Percentiles rank a stretch among this genome's conserved stretches.
Evolutionary conservation across 2,329 filamentous ascomycete genomes (phyloP).

Genomic region (Diaporthe caulivora): DNA sequence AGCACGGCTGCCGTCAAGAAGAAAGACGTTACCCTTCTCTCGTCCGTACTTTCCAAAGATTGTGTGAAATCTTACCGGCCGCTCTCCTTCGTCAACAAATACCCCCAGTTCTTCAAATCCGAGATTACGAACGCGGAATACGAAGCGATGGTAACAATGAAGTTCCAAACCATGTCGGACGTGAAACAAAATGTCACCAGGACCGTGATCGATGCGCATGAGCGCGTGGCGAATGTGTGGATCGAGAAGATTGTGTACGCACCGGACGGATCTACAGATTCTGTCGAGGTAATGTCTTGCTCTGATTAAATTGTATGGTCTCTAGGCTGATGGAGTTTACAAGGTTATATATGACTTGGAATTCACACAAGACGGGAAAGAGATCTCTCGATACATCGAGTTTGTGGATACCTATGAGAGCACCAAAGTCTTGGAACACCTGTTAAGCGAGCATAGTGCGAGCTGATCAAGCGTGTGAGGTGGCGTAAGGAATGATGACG

Average conservation of each 20-base stretch:
- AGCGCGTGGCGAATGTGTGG: conserved; percentile 39
- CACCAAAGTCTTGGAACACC: conserved; percentile 43
- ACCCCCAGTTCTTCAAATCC: conserved; percentile 43
- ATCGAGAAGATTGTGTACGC: conserved; percentile 41
- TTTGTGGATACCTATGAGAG: conserved; percentile 43
- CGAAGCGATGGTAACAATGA: conserved; percentile 39
- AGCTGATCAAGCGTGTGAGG: background rate
- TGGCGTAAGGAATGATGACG: too few species aligned
- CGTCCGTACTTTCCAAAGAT: conserved; percentile 39
- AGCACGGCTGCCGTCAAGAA: conserved; percentile 41
- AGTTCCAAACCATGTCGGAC: conserved; percentile 41
- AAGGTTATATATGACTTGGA: conserved; percentile 40
- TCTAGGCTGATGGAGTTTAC: background rate
- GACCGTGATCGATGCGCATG: conserved; percentile 40
- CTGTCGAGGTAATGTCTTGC: conserved; percentile 38
- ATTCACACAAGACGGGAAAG: conserved; percentile 42
- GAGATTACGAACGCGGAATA: conserved; percentile 43
- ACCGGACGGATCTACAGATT: conserved; percentile 30
- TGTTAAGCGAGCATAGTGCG: conserved; percentile 30
- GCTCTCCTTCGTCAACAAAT: conserved; percentile 41
- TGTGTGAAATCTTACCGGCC: conserved; percentile 42
- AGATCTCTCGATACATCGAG: conserved; percentile 41
- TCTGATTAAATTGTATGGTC: background rate
- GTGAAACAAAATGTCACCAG: conserved; percentile 40
- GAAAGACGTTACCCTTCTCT: conserved; percentile 40